Percentiles rank a stretch among this genome's conserved stretches.
These are phyloP conservation scores for Leccinum solheimii DNA, from an alignment of 1,284 basidiomycete genomes.

Conservation along the genomic window DNA sequence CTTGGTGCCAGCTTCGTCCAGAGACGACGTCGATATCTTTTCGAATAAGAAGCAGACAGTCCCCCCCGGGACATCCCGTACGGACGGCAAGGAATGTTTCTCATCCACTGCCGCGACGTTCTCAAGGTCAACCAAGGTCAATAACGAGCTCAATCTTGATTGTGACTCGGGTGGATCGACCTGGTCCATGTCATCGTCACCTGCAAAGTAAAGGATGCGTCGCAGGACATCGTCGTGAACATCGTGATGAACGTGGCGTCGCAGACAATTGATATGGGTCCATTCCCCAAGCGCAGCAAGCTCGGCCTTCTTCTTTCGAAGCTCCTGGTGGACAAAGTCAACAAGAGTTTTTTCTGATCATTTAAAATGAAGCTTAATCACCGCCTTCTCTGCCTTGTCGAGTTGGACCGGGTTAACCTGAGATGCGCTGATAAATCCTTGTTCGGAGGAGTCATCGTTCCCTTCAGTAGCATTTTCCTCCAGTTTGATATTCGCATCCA, in stretches of 20 bases:
- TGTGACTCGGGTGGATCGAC: slow-evolving; percentile 16
- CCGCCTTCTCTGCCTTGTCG: slow-evolving; percentile 55
- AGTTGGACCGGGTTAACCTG: slow-evolving; percentile 54
- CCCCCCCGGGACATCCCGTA: slow-evolving; percentile 59
- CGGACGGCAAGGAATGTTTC: slow-evolving; percentile 26
- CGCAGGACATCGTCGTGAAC: slow-evolving; percentile 67
- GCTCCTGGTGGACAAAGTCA: slow-evolving; percentile 47
- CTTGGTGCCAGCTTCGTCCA: slow-evolving; percentile 6
- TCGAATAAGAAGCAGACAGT: slow-evolving; percentile 74
- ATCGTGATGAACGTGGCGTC: slow-evolving; percentile 42
- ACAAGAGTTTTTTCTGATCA: background rate
- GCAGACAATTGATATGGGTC: slow-evolving; percentile 82
- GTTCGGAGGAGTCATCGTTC: slow-evolving; percentile 32
- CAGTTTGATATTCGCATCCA: slow-evolving; percentile 7
- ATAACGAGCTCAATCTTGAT: slow-evolving; percentile 38
- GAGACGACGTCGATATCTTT: slow-evolving; percentile 40
- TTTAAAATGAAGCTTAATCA: slow-evolving; percentile 29
- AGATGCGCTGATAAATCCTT: slow-evolving; percentile 73
- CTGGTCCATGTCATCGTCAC: slow-evolving; percentile 14
- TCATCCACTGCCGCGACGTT: slow-evolving; percentile 42
- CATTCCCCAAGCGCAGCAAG: slow-evolving; percentile 85
- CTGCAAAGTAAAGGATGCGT: slow-evolving; percentile 41
- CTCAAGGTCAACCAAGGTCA: slow-evolving; percentile 47
- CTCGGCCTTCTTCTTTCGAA: slow-evolving; percentile 72
- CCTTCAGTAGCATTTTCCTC: slow-evolving; percentile 24